These are phyloP conservation scores for Didymella sp. DNA, from an alignment of 2,329 filamentous ascomycete genomes.

Conservation along the genomic window DNA sequence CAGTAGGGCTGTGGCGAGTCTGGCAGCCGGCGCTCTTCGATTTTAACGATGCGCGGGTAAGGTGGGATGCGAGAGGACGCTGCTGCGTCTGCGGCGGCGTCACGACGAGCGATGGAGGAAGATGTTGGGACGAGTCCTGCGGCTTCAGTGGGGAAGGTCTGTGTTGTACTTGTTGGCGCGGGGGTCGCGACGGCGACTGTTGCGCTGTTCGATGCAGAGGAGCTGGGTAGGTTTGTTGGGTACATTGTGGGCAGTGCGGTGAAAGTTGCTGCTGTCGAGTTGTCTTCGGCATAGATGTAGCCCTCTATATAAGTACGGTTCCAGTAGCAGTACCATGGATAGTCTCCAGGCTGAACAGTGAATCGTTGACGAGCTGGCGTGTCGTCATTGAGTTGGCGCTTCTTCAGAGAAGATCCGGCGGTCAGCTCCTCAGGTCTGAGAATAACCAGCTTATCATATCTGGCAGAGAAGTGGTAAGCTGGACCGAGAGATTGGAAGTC, in stretches of 20 bases:
- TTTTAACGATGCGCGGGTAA: constrained; percentile 68
- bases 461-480: constrained; percentile 67
- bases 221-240: constrained; percentile 29
- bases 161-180: constrained; percentile 11
- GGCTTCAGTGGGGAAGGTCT: constrained; percentile 17
- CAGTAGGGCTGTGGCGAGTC: constrained; percentile 64
- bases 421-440: constrained; percentile 51
- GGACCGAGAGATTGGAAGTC: constrained; percentile 64
- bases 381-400: constrained; percentile 27
- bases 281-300: constrained; percentile 68
- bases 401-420: constrained; percentile 30
- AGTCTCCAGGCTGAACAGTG: constrained; percentile 61
- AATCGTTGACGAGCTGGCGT: constrained; percentile 49
- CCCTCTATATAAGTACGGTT: constrained; percentile 71
- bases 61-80: constrained; percentile 35
- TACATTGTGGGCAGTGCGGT: constrained; percentile 36
- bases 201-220: constrained; percentile 21
- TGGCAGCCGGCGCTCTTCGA: constrained; percentile 67
- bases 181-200: constrained; percentile 18
- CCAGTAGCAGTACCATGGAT: constrained; percentile 74
- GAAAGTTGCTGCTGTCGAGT: constrained; percentile 51
- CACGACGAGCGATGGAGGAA: constrained; percentile 21
- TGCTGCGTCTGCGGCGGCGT: constrained; percentile 28
- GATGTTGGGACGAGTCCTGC: constrained; percentile 13
- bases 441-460: constrained; percentile 71